Base-by-base conservation (phyloP, 768 basidiomycete species). In the Tulasnella sp. region DNA sequence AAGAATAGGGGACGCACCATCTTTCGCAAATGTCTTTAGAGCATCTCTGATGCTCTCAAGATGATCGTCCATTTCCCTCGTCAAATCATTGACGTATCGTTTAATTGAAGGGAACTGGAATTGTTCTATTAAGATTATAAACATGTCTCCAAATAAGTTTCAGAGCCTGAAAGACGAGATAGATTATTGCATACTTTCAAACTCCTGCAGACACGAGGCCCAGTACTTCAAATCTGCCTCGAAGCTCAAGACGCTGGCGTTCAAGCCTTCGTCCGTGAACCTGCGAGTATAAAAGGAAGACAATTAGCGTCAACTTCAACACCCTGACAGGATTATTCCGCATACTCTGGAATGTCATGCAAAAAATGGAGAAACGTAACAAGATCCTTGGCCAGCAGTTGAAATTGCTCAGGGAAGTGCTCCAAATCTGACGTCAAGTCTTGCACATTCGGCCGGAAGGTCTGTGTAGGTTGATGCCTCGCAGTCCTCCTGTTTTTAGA, bases 181-280 rank as follows among this genome's bases (percentile, higher is more conserved):
- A n/a, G n/a, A n/a, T n/a, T 65, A 17, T 23, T 5, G 27, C 72
- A 58, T 64, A 81, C 84, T 80, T 65, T 76, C 69, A 65, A 86
- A 88, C 60, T 80, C 80, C 62, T 75, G 75, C 51, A 88, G 70
- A 67, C 84, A 86, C 42, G 83, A 84, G 10, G 85, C 77, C 86
- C 86, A 86, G 64, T 86, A 86, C 83, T 79, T 81, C 34, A 88
- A 72, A 68, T 88, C 85, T 0, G 80, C 80, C 67, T 85, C 81
- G 51, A 88, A 84, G 10, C 80, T 78, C 56, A 77, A 64, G 58
- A 87, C 83, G 3, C 83, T 83, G 0, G 79, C 73, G 66, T 86
- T 86, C 43, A 80, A 80, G 4, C 79, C 80, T 64, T 88, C 85
- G 53, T 87, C 84, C 26, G 78, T 51, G 58, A 63, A 38, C 15